Percentiles rank a stretch among this genome's conserved stretches.
These are phyloP conservation scores for Floccularia luteovirens DNA, from an alignment of 768 basidiomycete species.

Conservation along the genomic window DNA sequence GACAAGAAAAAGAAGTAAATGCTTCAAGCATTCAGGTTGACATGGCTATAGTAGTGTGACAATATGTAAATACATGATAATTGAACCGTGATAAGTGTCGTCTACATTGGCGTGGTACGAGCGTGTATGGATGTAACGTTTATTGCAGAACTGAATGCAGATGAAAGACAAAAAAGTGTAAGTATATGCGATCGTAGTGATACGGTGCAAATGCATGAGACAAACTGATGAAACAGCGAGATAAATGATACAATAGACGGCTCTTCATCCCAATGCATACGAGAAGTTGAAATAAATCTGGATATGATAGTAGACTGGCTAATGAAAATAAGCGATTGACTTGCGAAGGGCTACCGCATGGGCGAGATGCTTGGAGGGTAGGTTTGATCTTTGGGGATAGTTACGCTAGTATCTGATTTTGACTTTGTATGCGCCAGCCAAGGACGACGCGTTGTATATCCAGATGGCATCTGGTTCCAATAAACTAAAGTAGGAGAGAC, in stretches of 20 bases:
- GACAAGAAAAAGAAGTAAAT: conserved; percentile 67
- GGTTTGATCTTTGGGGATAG: conserved; percentile 5
- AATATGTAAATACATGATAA: too few species aligned
- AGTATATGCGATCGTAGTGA: neutral
- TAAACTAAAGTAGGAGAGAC: conserved; percentile 16
- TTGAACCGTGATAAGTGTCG: too few species aligned
- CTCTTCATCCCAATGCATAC: too few species aligned
- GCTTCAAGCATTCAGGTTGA: neutral
- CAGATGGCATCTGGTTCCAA: conserved; percentile 8
- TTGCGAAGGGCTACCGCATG: conserved; percentile 3
- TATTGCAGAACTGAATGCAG: neutral
- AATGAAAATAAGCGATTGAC: too few species aligned
- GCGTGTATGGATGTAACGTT: neutral
- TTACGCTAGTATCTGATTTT: conserved; percentile 11
- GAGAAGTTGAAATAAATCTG: too few species aligned
- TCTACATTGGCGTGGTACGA: too few species aligned
- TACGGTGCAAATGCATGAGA: neutral
- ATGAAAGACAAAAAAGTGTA: neutral
- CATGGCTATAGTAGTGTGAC: too few species aligned
- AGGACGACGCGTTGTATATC: conserved; percentile 4
- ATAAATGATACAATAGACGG: too few species aligned
- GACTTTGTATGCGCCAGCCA: conserved; percentile 10
- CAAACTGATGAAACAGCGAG: neutral
- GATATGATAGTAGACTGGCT: too few species aligned
- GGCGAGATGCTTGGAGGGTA: conserved; percentile 10